phyloP scores from a whole-genome alignment of 352 stramenopile genomes.

The Phytophthora ohioensis region DNA sequence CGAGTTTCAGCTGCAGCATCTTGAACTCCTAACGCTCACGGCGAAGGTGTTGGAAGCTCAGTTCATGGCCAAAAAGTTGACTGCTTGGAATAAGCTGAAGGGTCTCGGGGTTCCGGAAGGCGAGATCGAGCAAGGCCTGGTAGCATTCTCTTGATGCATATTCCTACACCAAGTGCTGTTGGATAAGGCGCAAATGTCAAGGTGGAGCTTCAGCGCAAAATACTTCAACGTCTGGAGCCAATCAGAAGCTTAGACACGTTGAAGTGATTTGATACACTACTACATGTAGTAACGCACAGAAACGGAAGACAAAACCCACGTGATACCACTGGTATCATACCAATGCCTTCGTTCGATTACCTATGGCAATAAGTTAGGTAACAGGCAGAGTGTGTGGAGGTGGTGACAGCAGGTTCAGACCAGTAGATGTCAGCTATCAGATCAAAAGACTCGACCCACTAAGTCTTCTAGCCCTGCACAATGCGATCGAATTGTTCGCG shows the following conservation, averaged over 20 bases:
- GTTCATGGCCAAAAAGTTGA: constrained; percentile 7
- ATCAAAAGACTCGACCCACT: background rate
- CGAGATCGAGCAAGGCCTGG: constrained; percentile 8
- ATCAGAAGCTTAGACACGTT: constrained; percentile 9
- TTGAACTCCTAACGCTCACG: constrained; percentile 13
- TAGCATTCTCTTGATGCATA: too few species aligned
- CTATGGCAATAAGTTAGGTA: too few species aligned
- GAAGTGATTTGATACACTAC: background rate
- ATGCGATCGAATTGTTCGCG: constrained; percentile 40
- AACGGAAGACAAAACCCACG: too few species aligned
- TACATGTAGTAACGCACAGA: background rate
- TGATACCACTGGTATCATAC: too few species aligned
- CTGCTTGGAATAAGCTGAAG: constrained; percentile 14
- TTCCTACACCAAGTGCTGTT: too few species aligned
- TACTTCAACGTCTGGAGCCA: constrained; percentile 27
- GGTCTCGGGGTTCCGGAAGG: constrained; percentile 5
- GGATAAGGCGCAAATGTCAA: too few species aligned
- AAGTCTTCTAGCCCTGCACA: background rate
- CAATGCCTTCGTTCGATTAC: too few species aligned
- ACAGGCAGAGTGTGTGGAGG: too few species aligned
- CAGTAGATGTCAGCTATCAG: background rate
- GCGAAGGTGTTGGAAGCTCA: constrained; percentile 12
- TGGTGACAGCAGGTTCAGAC: too few species aligned
- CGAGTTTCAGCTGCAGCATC: background rate
- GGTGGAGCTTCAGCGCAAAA: too few species aligned